Evolutionary conservation across 129 eudicot genomes (phyloP), one percentile per base, ranked within the genome.

Genomic region (Pseudognaphalium luteoalbum): DNA sequence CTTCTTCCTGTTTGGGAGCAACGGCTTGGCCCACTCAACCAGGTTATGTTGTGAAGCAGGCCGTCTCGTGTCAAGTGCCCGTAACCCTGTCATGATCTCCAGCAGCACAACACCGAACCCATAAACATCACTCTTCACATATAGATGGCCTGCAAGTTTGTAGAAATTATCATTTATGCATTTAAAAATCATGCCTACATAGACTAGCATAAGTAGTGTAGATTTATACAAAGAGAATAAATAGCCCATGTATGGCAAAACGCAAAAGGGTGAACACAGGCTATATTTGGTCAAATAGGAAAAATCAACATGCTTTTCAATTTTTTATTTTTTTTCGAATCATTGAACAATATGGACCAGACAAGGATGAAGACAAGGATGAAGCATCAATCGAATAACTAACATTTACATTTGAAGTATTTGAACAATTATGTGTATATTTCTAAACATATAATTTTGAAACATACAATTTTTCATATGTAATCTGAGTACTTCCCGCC

Each of bases 61-160:
- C 22, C 97, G 86, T 72, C 64, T 85, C 4, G 72, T 52, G 74
- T 92, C 97, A 0, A 87, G 78, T 14, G 88, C 91, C 73, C 96
- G 87, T 75, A 84, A 73, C 0, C 97, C 97, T 0, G 90, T 80
- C 83, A 92, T 56, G 76, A 92, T 39, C 85, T 92, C 97, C 6
- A 92, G 88, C 57, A 92, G 62, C 71, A 92, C 97, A 7, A 89
- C 97, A 3, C 96, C 96, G 67, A 89, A 92, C n/a, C 97, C 97
- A 64, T 92, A 92, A 19, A 92, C 97, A 29, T 92, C 97, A 35
- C 97, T 92, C 82, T 85, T 89, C 72, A 92, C 96, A 12, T 92
- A 89, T 39, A 92, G 81, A 86, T 87, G 91, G 9, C 97, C 97
- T 92, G 89, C 60, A 57, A 6, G 32, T 70, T 61, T 15, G 10